Percentiles rank a stretch among this genome's conserved stretches.
These are phyloP conservation scores for Arthrobotrys entomopaga DNA, from an alignment of 2,329 filamentous ascomycete species.

Conservation along the genomic window DNA sequence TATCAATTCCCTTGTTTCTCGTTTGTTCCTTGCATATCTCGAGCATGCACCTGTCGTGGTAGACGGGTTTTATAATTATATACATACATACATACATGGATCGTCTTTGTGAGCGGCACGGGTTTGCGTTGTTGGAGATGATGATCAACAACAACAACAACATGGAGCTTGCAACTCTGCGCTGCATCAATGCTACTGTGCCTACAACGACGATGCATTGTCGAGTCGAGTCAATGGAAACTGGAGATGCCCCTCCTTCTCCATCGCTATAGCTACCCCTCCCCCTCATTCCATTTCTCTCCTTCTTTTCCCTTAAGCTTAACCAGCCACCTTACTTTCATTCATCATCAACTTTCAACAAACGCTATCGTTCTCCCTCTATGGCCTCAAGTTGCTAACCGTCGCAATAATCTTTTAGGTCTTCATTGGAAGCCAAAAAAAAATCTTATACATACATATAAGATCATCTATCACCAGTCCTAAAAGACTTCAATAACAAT, in stretches of 20 bases:
- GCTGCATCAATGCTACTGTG: too few relatives aligned
- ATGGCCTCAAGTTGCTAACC: constrained; percentile 25
- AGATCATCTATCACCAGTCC: not conserved
- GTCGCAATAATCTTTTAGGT: constrained; percentile 11
- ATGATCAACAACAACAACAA: too few relatives aligned
- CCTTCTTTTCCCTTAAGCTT: not conserved
- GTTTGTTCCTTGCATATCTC: not conserved
- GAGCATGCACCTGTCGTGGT: too few relatives aligned
- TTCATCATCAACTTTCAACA: not conserved
- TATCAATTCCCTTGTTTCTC: not conserved
- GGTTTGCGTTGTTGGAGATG: too few relatives aligned
- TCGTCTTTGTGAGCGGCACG: too few relatives aligned
- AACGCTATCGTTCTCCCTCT: too few relatives aligned
- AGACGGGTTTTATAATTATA: too few relatives aligned
- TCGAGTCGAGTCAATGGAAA: not conserved
- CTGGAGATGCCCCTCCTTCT: not conserved
- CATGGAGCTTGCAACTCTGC: too few relatives aligned
- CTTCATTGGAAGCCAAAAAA: not conserved
- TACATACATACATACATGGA: too few relatives aligned
- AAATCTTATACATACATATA: too few relatives aligned
- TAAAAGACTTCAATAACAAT: not conserved
- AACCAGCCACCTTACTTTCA: not conserved
- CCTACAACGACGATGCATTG: too few relatives aligned
- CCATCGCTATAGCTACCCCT: not conserved
- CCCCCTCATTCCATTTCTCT: constrained; percentile 15